Base-by-base conservation (phyloP, 306 rosid species). In the Urtica urens region DNA sequence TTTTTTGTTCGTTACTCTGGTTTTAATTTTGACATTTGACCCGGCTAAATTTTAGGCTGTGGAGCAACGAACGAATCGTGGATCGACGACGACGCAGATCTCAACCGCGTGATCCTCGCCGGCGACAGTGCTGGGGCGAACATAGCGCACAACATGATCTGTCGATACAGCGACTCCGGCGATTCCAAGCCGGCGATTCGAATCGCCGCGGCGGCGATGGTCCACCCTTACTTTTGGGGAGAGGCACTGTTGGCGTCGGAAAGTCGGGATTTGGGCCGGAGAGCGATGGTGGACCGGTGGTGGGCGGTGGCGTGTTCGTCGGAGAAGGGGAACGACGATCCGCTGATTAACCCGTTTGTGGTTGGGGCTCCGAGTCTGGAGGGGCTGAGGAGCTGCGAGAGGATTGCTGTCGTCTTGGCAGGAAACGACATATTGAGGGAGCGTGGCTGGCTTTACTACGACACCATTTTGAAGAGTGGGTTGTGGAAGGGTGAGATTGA, bases 211-310 rank as follows among this genome's bases (percentile, higher is more conserved):
- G 58, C 77, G 5, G 58, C 64, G 12, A 21, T 78, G 66, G 65
- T 88, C 37, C 70, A 88, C 49, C 95, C 95, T 16, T 88, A 84
- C 26, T 88, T 83, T 55, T 88, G 95, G 97, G 97, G 95, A 1
- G 39, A 71, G 23, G 66, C 67, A 23, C 72, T 86, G 0, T 67
- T 83, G 24, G 97, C 93, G 0, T 23, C 40, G 28, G 97, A 88
- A 67, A 58, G 58, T 3, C 30, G 15, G 3, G 90, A 88, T 44
- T 12, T 12, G 0, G 51, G 23, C 15, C 71, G 83, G 49, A 81
- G 47, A 51, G 60, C 49, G 6, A 72, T 72, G 93, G 95, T 88
- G 68, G 93, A 83, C 18, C 38, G 23, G 22, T 88, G 97, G 97
- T 88, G 97, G 97, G 64, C 10, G 17, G 82, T 73, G 10, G 90